Base-by-base conservation (phyloP, 257 asterid genomes). In the Primulina tabacum region DNA sequence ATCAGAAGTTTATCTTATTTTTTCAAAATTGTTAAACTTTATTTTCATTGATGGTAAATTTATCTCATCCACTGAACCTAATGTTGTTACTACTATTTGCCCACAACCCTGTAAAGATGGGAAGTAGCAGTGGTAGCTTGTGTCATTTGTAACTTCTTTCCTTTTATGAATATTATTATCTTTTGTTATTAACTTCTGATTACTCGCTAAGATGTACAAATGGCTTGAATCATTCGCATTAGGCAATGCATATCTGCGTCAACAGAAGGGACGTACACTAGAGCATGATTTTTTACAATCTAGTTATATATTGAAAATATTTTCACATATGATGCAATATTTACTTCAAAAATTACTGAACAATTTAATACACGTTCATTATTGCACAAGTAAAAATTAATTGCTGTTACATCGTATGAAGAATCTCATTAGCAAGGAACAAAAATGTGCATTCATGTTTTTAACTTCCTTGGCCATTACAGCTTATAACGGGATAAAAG, bases 401-500 rank as follows among this genome's bases (percentile, higher is more conserved):
- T 63, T 20, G 55, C 32, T 63, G 17, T 35, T 29, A 38, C 47
- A 10, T 38, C 14, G 4, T 38, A 38, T 38, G 16, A 9, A 38
- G 47, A 38, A 38, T 12, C n/a, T 43, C 53, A 43, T 43, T 43
- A 11, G 6, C 53, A 12, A 11, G n/a, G 5, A 43, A 43, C 53
- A 11, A 43, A 43, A 43, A 43, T 43, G 53, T 43, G 60, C 17
- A 24, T 56, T 56, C 37, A 53, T 43, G n/a, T 12, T 11, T 63
- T 50, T 7, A 53, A 73, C n/a, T 30, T 50, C 58, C 69, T 70
- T 67, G 60, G 61, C 68, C 68, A 57, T 76, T 83, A 80, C 78
- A 86, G 97, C 95, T 16, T 34, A 59, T 56, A 50, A 75, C 24
- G 91, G 88, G 73, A 82, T 90, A 69, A 56, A 69, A 0, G 8